Conservation (phyloP, 768 basidiomycete genomes). For the Lactarius sp. region DNA sequence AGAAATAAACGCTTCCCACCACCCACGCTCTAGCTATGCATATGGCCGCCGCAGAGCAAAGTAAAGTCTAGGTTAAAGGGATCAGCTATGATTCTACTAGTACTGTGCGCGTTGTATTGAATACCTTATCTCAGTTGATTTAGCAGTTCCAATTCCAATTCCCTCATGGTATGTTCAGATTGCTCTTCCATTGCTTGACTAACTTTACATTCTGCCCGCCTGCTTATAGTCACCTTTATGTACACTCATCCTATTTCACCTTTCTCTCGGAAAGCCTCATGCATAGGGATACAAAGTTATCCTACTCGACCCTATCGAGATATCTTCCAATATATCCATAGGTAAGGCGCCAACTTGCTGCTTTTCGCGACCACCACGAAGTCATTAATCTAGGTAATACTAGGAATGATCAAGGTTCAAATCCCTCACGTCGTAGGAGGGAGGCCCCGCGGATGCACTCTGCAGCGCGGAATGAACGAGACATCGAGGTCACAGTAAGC, state of each 20-base stretch:
- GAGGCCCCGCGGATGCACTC: background rate
- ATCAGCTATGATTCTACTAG: too few species aligned
- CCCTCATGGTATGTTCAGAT: too few species aligned
- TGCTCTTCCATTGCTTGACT: too few species aligned
- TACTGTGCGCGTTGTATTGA: too few species aligned
- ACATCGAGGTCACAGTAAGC: constrained; percentile 6
- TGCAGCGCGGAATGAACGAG: background rate
- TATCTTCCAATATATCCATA: constrained; percentile 9
- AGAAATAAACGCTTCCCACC: too few species aligned
- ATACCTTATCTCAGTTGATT: too few species aligned
- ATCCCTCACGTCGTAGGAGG: background rate
- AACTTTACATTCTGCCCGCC: too few species aligned
- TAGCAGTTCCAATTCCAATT: background rate
- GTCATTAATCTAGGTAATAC: background rate
- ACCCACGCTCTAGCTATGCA: too few species aligned
- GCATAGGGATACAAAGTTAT: background rate
- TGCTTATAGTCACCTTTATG: background rate
- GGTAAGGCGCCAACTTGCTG: too few species aligned
- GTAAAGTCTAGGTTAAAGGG: too few species aligned
- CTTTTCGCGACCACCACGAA: background rate
- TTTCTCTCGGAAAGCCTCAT: background rate
- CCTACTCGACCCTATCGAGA: constrained; percentile 9
- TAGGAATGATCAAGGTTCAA: background rate
- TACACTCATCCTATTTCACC: background rate
- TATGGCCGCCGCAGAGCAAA: too few species aligned